Evolutionary conservation across 2,329 filamentous ascomycete genomes (phyloP).

Genomic region (Ceratocystis alfenasii): DNA sequence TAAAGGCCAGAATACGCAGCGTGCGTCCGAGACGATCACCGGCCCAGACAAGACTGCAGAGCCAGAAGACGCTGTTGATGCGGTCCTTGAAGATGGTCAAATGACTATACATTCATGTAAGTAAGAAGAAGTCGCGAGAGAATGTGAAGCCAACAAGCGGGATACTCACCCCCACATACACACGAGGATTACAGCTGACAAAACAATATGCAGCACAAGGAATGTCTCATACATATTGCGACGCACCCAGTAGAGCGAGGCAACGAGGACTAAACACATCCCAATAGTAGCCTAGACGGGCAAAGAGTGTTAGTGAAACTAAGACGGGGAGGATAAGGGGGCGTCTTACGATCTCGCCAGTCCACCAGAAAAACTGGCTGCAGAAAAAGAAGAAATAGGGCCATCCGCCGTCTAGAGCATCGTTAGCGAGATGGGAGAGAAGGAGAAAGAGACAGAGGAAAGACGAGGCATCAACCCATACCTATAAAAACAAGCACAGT

Average conservation of each 20-base stretch:
- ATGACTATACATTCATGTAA: slow-evolving; percentile 30
- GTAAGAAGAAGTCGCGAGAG: slow-evolving; percentile 25
- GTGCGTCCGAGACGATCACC: slow-evolving; percentile 38
- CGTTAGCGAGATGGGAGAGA: background rate
- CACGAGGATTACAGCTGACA: slow-evolving; percentile 39
- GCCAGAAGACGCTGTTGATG: slow-evolving; percentile 37
- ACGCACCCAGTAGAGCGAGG: slow-evolving; percentile 42
- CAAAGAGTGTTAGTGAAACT: background rate
- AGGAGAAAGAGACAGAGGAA: background rate
- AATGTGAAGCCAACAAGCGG: background rate
- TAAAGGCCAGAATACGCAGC: slow-evolving; percentile 34
- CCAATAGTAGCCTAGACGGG: slow-evolving; percentile 31
- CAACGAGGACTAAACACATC: slow-evolving; percentile 36
- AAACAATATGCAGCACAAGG: slow-evolving; percentile 38
- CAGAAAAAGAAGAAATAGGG: slow-evolving; percentile 31
- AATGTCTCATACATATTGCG: slow-evolving; percentile 43
- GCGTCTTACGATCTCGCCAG: slow-evolving; percentile 36
- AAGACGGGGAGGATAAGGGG: background rate
- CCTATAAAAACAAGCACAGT: slow-evolving; percentile 35
- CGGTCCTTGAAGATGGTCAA: slow-evolving; percentile 37
- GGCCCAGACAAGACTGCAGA: slow-evolving; percentile 38
- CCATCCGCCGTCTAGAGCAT: slow-evolving; percentile 31
- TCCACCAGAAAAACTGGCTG: slow-evolving; percentile 38
- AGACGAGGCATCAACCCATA: slow-evolving; percentile 23
- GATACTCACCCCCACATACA: slow-evolving; percentile 40